Conservation (phyloP, 768 basidiomycete genomes). For the Chiua virens region DNA sequence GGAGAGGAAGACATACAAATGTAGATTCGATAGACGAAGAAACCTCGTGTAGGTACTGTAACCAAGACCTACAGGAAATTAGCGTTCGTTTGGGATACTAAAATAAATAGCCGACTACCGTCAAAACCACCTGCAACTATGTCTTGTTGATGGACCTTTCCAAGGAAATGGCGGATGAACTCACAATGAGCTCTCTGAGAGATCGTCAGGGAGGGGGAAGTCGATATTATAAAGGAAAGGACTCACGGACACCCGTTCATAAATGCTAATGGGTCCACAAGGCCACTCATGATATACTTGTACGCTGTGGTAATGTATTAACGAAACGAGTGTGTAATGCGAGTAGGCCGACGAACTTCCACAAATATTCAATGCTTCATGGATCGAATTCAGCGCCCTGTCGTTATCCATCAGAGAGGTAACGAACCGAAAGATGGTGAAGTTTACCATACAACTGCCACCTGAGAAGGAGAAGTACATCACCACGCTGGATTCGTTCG, state of each 20-base stretch:
- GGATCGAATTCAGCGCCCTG: neutral
- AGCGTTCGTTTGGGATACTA: neutral
- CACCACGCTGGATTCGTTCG: neutral
- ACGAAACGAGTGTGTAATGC: neutral
- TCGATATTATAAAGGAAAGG: no score
- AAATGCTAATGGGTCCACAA: neutral
- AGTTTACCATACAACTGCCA: neutral
- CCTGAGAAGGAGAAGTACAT: neutral
- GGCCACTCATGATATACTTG: neutral
- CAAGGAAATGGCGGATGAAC: neutral
- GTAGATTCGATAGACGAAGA: slow-evolving; percentile 16
- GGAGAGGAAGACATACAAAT: neutral
- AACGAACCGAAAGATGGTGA: no score
- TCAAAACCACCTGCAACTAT: slow-evolving; percentile 1
- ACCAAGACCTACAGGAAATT: slow-evolving; percentile 3
- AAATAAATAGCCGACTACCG: neutral
- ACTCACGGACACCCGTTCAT: neutral
- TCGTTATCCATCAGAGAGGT: neutral
- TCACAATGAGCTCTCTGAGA: neutral
- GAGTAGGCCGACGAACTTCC: neutral
- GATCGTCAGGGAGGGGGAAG: no score
- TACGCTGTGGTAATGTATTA: neutral
- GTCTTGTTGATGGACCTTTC: neutral
- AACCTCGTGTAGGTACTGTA: slow-evolving; percentile 5
- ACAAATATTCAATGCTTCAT: neutral